These are phyloP conservation scores for Vinca minor DNA, from an alignment of 257 asterid genomes.

Conservation along the genomic window DNA sequence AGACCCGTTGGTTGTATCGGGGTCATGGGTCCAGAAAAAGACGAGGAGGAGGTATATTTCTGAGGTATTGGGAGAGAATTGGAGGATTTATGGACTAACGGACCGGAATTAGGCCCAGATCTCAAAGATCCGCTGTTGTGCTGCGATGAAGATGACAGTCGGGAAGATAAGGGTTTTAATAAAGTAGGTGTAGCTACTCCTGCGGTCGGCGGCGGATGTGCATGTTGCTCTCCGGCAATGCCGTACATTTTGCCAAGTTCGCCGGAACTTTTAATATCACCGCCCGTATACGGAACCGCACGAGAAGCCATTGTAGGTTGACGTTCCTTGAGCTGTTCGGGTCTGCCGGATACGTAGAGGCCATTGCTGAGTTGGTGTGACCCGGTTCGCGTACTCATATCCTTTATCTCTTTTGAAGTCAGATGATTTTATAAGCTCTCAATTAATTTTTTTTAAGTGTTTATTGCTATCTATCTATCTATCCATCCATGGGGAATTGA, in stretches of 20 bases:
- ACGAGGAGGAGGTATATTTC: constrained; percentile 38
- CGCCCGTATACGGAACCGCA: constrained; percentile 80
- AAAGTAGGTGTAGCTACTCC: constrained; percentile 26
- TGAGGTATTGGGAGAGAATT: constrained; percentile 64
- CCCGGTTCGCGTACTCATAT: constrained; percentile 72
- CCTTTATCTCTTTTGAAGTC: neutral
- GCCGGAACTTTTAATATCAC: constrained; percentile 82
- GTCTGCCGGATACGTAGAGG: constrained; percentile 75
- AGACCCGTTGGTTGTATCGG: constrained; percentile 66
- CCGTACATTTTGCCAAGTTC: constrained; percentile 91
- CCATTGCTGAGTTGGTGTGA: constrained; percentile 92
- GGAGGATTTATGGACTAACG: constrained; percentile 26
- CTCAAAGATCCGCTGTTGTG: constrained; percentile 78
- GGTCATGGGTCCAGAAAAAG: constrained; percentile 84
- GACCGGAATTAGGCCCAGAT: constrained; percentile 87
- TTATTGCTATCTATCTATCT: too few species aligned
- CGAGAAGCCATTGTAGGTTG: constrained; percentile 63
- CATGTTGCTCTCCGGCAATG: constrained; percentile 38
- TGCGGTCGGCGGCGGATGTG: constrained; percentile 6
- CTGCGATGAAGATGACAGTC: constrained; percentile 48
- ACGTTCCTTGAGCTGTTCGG: constrained; percentile 67
- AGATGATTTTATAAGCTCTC: neutral
- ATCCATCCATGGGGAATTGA: too few species aligned
- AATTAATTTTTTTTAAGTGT: too few species aligned
- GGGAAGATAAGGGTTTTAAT: too few species aligned